Evolutionary conservation across 164 flowering plant genomes (phyloP), one percentile per base, ranked within the genome.

Genomic region (Brasenia schreberi): DNA sequence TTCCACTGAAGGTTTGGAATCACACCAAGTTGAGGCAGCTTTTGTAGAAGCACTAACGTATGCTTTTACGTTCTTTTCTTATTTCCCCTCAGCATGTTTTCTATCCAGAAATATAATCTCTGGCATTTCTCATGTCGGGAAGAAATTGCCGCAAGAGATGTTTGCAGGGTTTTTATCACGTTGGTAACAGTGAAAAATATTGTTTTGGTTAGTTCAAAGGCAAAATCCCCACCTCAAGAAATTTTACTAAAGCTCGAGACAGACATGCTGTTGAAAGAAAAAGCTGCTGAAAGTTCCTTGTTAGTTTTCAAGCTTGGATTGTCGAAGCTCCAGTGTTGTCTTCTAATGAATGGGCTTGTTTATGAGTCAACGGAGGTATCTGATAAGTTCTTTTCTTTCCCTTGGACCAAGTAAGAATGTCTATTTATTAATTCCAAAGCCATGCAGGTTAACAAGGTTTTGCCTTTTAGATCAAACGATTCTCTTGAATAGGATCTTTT

Each of bases 341-440:
- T 95, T 69, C 77, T 95, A 79, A 85, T 95, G 89, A 95, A 95
- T 77, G 99, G 99, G 49, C 96, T 95, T 74, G 90, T 95, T 53
- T 69, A 73, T 68, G 91, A 90, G 75, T 63, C 92, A 61, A 83
- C 67, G 70, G 97, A 95, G 99, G 99, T 95, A 80, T 43, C 12
- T 45, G 11, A 23, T 23, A 23, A 23, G 27, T 23, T 23, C 27
- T 23, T 23, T 23, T 23, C 27, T 23, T 23, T 23, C 27, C 27
- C 2, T 23, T 23, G 27, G 27, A 23, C 27, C 27, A 23, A 23
- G 27, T 23, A 23, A 23, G 27, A 23, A 0, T 23, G 27, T 23
- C 27, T 23, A 23, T 23, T 23, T 2, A 23, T 23, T 23, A 23
- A 0, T 23, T 23, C 2, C 27, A 23, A 23, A 23, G 27, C 27